A percentile compares a stretch with the other conserved stretches of the same genome.
These are phyloP conservation scores for Fraxinus platypoda DNA, from an alignment of 305 asterid species.

Conservation along the genomic window DNA sequence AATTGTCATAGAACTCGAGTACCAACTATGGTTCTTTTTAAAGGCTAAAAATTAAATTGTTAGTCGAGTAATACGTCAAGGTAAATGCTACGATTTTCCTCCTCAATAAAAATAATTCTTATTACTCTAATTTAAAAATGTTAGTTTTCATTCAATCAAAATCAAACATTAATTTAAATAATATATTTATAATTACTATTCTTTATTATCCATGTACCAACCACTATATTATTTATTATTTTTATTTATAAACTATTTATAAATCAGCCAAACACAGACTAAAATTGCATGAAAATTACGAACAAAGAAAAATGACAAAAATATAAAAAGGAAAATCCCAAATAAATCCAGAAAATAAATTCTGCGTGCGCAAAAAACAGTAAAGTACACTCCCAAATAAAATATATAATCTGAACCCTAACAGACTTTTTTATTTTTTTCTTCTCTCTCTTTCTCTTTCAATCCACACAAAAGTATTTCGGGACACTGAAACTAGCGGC, in stretches of 20 bases:
- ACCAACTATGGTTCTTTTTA: background rate
- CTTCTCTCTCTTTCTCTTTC: background rate
- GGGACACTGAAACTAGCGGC: constrained; percentile 2
- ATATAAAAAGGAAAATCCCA: background rate
- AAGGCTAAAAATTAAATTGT: background rate
- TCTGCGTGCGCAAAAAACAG: background rate
- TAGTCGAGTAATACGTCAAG: background rate
- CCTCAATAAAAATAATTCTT: background rate
- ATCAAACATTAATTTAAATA: background rate
- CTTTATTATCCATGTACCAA: background rate
- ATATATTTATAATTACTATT: background rate
- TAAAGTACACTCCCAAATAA: background rate
- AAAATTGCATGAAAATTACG: background rate
- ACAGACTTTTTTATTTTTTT: background rate
- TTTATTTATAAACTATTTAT: background rate
- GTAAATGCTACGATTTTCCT: background rate
- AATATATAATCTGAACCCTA: constrained; percentile 5
- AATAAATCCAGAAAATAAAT: background rate
- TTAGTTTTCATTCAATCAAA: background rate
- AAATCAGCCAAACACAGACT: background rate
- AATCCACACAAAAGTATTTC: background rate
- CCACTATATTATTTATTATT: background rate
- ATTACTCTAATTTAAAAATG: background rate
- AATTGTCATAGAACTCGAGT: background rate
- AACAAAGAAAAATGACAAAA: background rate